A percentile compares a stretch with the other conserved stretches of the same genome.
Conservation (phyloP, 345 rosid genomes). For the Jatropha curcas region DNA sequence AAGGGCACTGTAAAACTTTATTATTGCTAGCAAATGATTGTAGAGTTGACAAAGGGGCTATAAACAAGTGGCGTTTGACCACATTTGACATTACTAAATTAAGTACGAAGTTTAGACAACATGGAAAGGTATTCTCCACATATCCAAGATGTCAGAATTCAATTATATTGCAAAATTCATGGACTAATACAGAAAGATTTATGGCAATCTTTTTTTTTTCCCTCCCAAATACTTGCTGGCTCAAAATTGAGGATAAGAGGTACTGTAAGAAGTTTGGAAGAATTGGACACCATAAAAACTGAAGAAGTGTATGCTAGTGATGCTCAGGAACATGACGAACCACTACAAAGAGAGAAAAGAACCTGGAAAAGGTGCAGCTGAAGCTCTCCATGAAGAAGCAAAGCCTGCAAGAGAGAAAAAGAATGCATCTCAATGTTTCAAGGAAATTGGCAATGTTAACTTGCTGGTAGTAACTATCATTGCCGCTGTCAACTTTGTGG, state of each 20-base stretch:
- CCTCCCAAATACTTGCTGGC: too few relatives aligned
- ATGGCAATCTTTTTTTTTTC: too few relatives aligned
- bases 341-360: not conserved
- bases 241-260: conserved; percentile 6
- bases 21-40: conserved; percentile 25
- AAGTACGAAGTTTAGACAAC: not conserved
- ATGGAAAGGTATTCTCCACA: not conserved
- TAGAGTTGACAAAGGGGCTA: conserved; percentile 30
- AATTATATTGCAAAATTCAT: not conserved
- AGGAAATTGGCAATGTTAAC: not conserved
- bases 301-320: not conserved
- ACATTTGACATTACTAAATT: conserved; percentile 34
- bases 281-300: not conserved
- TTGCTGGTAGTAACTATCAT: conserved; percentile 7
- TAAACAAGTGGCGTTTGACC: conserved; percentile 29
- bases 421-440: not conserved
- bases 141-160: not conserved
- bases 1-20: conserved; percentile 17
- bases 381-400: not conserved
- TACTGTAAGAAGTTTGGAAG: not conserved
- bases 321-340: not conserved
- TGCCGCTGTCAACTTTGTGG: conserved; percentile 8
- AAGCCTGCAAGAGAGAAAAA: not conserved
- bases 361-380: not conserved
- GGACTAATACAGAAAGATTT: too few relatives aligned